phyloP scores from a whole-genome alignment of 768 basidiomycete genomes.

The Lactarius hengduanensis region DNA sequence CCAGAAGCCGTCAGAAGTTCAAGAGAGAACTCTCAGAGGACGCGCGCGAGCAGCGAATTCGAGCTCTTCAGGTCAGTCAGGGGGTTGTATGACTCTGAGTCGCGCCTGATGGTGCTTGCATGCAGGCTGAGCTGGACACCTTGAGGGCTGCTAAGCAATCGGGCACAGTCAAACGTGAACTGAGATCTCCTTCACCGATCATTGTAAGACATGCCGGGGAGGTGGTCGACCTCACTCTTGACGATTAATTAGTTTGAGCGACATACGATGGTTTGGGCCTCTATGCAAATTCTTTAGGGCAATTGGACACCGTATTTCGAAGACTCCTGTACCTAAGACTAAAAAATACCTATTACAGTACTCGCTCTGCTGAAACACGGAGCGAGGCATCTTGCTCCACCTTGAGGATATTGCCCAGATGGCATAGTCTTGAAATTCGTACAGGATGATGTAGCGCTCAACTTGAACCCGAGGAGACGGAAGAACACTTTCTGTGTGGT shows the following conservation, averaged over 20 bases:
- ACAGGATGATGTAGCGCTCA: neutral
- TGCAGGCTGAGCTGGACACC: conserved; percentile 11
- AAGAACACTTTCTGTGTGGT: neutral
- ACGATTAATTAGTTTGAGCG: conserved; percentile 6
- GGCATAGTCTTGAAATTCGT: neutral
- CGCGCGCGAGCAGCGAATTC: conserved; percentile 6
- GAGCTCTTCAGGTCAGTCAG: conserved; percentile 11
- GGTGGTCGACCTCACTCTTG: conserved; percentile 19
- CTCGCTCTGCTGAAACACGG: neutral
- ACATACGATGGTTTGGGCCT: neutral
- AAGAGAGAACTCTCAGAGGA: neutral
- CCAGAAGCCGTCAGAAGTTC: neutral
- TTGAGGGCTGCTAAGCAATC: conserved; percentile 1
- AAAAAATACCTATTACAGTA: neutral
- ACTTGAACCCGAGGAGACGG: neutral
- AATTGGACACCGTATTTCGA: neutral
- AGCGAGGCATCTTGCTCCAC: neutral
- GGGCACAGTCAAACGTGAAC: conserved; percentile 11
- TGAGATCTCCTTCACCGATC: conserved; percentile 14
- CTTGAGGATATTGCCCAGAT: neutral
- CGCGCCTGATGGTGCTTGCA: neutral
- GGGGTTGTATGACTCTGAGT: no score
- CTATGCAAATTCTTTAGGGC: neutral
- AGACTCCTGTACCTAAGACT: neutral
- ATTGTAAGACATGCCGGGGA: conserved; percentile 4